Evolutionary conservation across 1,284 basidiomycete genomes (phyloP), one percentile per base, ranked within the genome.

Genomic region (Butyriboletus appendiculatus): DNA sequence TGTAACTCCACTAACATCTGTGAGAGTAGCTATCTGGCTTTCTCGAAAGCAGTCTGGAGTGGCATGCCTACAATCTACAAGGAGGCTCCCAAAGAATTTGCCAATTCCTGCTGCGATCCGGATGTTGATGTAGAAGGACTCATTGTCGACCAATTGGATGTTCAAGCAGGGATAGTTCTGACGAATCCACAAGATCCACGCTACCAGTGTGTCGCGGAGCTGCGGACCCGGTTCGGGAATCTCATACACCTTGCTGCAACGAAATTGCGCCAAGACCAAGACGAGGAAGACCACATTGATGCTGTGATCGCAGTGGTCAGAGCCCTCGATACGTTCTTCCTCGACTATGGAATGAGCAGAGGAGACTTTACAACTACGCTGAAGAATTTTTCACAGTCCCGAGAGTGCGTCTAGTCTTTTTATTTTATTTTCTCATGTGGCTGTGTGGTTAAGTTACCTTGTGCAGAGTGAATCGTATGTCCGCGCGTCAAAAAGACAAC

Each of bases 261-360:
- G 16, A 79, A 81, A n/a, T 73, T 94, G 52, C 80, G 80, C 43
- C 76, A 79, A 60, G 79, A 80, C 42, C 70, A 80, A 59, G 58
- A 78, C 61, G 73, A 77, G 51, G 95, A 97, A 72, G 94, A 96
- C 69, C 95, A 96, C 61, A 94, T 96, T 53, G 97, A 99, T 69
- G 88, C 92, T 11, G 86, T 97, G 57, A 79, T 90, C 32, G 76
- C 77, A 32, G 80, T 91, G 24, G 79, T 81, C 14, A 84, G 82
- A 59, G 85, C 86, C 1, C 86, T 92, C 43, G 90, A 93, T 59
- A 82, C 85, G 1, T 90, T 83, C 63, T 75, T 93, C 59, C 76
- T 92, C 47, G 84, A 86, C 55, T 92, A 92, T 69, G 90, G 82
- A 10, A 76, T 89, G 67, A 82, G 75, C 43, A 75, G 82, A 60